Evolutionary conservation across 2,329 filamentous ascomycete genomes (phyloP), one percentile per base, ranked within the genome.

Genomic region (Cercospora zeina): DNA sequence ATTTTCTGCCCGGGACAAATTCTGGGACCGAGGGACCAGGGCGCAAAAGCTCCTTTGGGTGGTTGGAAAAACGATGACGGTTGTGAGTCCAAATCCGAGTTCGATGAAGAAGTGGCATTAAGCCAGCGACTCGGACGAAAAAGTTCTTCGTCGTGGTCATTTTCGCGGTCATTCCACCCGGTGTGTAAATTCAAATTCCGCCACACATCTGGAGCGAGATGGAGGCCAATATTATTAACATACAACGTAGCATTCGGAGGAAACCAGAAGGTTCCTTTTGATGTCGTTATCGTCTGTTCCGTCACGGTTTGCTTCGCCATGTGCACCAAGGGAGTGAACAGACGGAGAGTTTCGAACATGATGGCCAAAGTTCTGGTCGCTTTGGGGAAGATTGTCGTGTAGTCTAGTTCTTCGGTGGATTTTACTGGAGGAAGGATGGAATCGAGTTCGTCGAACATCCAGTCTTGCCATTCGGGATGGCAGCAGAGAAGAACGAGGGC

Each of bases 1-100:
- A 85, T 81, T 67, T 83, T 83, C 73, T 80, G 76, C 0, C 82
- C 83, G 0, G 81, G 81, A 67, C 82, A 85, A 3, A 80, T 71
- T 4, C 82, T 70, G 10, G 81, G 80, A 0, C 82, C 82, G 3
- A 65, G 69, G 0, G 79, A 78, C 81, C 82, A 85, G 0, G 82
- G 77, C 1, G 79, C 47, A 62, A 78, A 85, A 0, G 73, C 71
- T 0, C 79, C 79, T 42, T 75, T 77, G 0, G 73, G 65, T 0
- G 78, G 77, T 14, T 72, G 71, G 58, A 76, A 72, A 1, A 78
- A 50, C 16, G 61, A 34, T 13, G 21, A 2, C 9, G 42, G 2
- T 8, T 27, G 24, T 6, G 24, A 27, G 3, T 3, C 24, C 6
- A 19, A 13, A 4, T 21, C 11, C 2, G 11, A 45, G 4, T 45